Conservation (phyloP, 371 early-diverging fungal species). For the Chytridium lagenaria region DNA sequence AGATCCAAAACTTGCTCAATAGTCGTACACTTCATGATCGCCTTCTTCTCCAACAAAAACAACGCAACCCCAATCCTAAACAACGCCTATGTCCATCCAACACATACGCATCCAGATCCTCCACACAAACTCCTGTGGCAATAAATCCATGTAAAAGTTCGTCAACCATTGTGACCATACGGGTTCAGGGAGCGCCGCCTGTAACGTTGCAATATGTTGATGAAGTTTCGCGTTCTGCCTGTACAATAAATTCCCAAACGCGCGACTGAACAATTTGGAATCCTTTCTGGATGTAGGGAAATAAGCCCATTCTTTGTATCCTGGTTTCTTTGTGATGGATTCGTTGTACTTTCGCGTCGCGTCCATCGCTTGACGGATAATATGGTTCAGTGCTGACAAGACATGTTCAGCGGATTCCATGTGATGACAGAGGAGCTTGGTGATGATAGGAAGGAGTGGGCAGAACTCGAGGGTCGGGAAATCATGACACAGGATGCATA, state of each 20-base stretch:
- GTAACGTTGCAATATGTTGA: slow-evolving; percentile 37
- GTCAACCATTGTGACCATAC: slow-evolving; percentile 52
- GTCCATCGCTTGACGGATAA: slow-evolving; percentile 39
- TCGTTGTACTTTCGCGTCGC: background rate
- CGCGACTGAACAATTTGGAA: slow-evolving; percentile 42
- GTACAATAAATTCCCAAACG: slow-evolving; percentile 49
- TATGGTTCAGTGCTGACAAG: slow-evolving; percentile 40
- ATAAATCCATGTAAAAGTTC: slow-evolving; percentile 39
- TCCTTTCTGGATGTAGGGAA: slow-evolving; percentile 51
- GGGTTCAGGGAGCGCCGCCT: slow-evolving; percentile 37
- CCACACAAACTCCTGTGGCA: slow-evolving; percentile 47
- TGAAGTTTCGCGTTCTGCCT: slow-evolving; percentile 40
- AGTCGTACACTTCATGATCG: slow-evolving; percentile 29
- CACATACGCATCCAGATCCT: slow-evolving; percentile 49
- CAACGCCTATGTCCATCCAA: slow-evolving; percentile 51
- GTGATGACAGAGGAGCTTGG: slow-evolving; percentile 47
- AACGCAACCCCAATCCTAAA: slow-evolving; percentile 46
- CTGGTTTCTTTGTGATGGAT: background rate
- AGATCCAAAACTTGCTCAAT: slow-evolving; percentile 20
- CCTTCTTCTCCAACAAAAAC: slow-evolving; percentile 27
- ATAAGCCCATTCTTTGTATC: slow-evolving; percentile 37
- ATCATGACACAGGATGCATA: slow-evolving; percentile 50
- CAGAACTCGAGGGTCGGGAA: slow-evolving; percentile 53
- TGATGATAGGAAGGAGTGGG: slow-evolving; percentile 47
- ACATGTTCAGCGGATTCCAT: slow-evolving; percentile 41